Evolutionary conservation across 1,284 basidiomycete genomes (phyloP).

Genomic region (Pulchroboletus neoregius): DNA sequence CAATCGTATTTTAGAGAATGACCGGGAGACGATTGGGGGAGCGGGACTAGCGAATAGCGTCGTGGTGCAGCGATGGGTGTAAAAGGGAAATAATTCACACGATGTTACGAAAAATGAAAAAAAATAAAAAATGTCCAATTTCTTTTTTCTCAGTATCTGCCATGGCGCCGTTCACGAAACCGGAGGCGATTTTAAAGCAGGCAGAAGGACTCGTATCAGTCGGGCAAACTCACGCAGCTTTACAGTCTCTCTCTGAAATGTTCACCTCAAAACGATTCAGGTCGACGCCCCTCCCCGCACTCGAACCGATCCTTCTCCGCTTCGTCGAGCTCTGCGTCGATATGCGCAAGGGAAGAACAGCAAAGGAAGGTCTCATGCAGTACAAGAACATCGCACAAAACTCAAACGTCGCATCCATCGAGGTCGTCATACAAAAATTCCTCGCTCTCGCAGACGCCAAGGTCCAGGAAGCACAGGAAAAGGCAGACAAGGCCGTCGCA

Average conservation of each 20-base stretch:
- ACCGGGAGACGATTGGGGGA: slow-evolving; percentile 63
- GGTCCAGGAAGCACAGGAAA: slow-evolving; percentile 83
- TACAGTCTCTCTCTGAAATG: slow-evolving; percentile 88
- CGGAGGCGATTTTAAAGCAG: slow-evolving; percentile 89
- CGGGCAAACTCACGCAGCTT: slow-evolving; percentile 83
- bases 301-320: slow-evolving; percentile 95
- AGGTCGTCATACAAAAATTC: slow-evolving; percentile 88
- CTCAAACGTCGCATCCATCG: slow-evolving; percentile 87
- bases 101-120: background rate
- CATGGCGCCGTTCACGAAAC: slow-evolving; percentile 89
- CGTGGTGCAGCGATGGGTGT: slow-evolving; percentile 80
- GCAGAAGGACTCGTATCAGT: slow-evolving; percentile 90
- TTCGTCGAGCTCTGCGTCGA: slow-evolving; percentile 96
- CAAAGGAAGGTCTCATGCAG: slow-evolving; percentile 94
- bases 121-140: background rate
- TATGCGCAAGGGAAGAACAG: slow-evolving; percentile 89
- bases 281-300: slow-evolving; percentile 80
- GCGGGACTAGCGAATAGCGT: slow-evolving; percentile 82
- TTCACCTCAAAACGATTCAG: slow-evolving; percentile 94
- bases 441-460: slow-evolving; percentile 86
- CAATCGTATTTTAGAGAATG: slow-evolving; percentile 67
- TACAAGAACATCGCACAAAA: slow-evolving; percentile 98
- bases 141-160: slow-evolving; percentile 11
- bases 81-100: slow-evolving; percentile 24
- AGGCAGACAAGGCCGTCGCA: slow-evolving; percentile 68